Evolutionary conservation across 139 green algal genomes (phyloP).

Genomic region (Closterium sp.): DNA sequence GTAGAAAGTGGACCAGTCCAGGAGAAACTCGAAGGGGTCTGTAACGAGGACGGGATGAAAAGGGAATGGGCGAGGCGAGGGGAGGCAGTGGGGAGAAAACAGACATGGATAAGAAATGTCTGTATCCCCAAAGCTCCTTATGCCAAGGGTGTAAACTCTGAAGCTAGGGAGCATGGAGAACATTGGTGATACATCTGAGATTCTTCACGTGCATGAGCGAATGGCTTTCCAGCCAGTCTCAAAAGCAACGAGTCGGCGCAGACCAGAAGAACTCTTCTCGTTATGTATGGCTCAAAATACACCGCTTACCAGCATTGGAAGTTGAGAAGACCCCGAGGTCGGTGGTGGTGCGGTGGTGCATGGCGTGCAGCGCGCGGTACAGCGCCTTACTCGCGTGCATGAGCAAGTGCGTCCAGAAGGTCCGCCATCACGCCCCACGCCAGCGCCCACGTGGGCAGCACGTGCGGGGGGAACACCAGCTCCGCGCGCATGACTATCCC

Average conservation of each 20-base stretch:
- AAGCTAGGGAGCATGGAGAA: background rate
- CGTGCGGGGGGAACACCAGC: background rate
- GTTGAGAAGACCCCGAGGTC: conserved; percentile 18
- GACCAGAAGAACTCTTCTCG: too few species aligned
- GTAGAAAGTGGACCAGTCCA: conserved; percentile 14
- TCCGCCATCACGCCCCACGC: conserved; percentile 17
- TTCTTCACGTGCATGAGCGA: too few species aligned
- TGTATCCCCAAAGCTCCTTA: too few species aligned
- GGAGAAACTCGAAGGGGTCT: conserved; percentile 7
- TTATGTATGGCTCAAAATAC: too few species aligned
- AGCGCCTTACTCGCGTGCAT: conserved; percentile 32
- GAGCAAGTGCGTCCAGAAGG: conserved; percentile 28
- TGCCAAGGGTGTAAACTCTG: too few species aligned
- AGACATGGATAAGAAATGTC: too few species aligned
- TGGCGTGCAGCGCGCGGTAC: conserved; percentile 19
- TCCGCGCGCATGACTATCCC: background rate
- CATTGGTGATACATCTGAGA: too few species aligned
- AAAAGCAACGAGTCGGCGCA: too few species aligned
- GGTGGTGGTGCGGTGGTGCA: conserved; percentile 6
- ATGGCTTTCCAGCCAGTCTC: too few species aligned
- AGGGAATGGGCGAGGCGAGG: background rate
- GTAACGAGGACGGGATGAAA: background rate
- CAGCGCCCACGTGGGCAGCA: conserved; percentile 5
- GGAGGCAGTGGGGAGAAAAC: background rate
- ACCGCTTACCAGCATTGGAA: conserved; percentile 6